Base-by-base conservation (phyloP, 345 rosid genomes). In the Sisymbrium altissimum region DNA sequence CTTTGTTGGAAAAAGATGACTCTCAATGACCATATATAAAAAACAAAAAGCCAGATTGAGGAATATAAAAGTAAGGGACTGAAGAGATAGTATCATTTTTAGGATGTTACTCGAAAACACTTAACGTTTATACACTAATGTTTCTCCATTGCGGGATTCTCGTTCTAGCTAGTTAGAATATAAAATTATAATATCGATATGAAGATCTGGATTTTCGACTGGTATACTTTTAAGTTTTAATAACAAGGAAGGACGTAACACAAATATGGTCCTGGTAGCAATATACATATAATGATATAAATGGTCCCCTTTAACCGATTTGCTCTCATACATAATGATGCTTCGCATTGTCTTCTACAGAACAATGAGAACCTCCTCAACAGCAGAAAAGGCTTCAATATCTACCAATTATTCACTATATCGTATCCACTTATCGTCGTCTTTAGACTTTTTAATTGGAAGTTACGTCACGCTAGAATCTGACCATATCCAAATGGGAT, bases 261-360 rank as follows among this genome's bases (percentile, higher is more conserved):
- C 18, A 54, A 27, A 23, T 15, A 40, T 40, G 72, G 72, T 53
- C 72, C 72, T 27, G 11, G 38, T 7, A 52, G 27, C 59, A 38
- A 38, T 33, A 48, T 4, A 30, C 7, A 5, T 33, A 9, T 17
- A 23, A 1, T 1, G 1, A 41, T 25, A 50, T 58, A 17, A 3
- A 68, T 27, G 72, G 72, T 54, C 72, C 72, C 72, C 53, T 68
- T 54, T 54, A 27, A 68, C 41, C 27, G 21, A 17, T 40, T 25
- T 27, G 15, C 9, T 12, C 18, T 54, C 52, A 68, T 17, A 25
- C 50, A 15, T 38, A 68, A 68, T 68, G 40, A 68, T 53, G 62
- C 5, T 33, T 44, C 35, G 44, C 56, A 62, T 25, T 23, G 36
- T n/a, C 45, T 44, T 63, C 27, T 63, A 18, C 57, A 44, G 29